phyloP scores from a whole-genome alignment of 2,329 filamentous ascomycete genomes.

The Fusarium illudens region DNA sequence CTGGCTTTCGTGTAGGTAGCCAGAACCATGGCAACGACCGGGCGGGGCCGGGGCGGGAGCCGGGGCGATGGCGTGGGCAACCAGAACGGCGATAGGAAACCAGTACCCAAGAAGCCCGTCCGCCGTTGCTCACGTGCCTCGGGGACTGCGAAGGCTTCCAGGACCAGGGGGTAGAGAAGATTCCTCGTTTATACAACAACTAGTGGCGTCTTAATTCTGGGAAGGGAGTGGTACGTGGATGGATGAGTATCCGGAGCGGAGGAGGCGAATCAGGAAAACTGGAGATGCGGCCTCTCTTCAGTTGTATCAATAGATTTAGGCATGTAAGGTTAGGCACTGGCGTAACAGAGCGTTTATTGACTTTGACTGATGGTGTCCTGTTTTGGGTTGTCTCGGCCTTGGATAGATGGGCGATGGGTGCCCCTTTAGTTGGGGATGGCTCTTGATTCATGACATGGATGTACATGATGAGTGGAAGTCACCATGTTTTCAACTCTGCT shows the following conservation, averaged over 20 bases:
- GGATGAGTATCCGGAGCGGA: conserved; percentile 1
- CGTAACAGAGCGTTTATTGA: conserved; percentile 35
- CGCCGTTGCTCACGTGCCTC: not conserved
- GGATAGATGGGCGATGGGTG: not conserved
- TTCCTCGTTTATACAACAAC: not conserved
- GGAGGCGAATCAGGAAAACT: conserved; percentile 8
- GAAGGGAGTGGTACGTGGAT: conserved; percentile 4
- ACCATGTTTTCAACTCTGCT: not conserved
- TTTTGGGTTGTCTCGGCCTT: no score
- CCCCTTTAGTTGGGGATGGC: not conserved
- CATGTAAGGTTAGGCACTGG: conserved; percentile 40
- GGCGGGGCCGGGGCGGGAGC: no score
- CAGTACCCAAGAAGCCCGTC: not conserved
- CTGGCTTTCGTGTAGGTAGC: not conserved
- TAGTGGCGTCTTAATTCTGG: conserved; percentile 1
- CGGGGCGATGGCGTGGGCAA: not conserved
- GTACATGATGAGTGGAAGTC: not conserved
- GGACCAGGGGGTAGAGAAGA: not conserved
- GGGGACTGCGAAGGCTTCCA: not conserved
- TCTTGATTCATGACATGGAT: not conserved
- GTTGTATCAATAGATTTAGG: conserved; percentile 40
- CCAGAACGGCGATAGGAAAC: not conserved
- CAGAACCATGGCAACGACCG: not conserved
- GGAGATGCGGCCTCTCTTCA: conserved; percentile 14
- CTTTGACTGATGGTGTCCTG: not conserved